A percentile compares a stretch with the other conserved stretches of the same genome.
Evolutionary conservation across 805 yeast genomes (phyloP).

Genomic region (Cyberlindnera maclurae): DNA sequence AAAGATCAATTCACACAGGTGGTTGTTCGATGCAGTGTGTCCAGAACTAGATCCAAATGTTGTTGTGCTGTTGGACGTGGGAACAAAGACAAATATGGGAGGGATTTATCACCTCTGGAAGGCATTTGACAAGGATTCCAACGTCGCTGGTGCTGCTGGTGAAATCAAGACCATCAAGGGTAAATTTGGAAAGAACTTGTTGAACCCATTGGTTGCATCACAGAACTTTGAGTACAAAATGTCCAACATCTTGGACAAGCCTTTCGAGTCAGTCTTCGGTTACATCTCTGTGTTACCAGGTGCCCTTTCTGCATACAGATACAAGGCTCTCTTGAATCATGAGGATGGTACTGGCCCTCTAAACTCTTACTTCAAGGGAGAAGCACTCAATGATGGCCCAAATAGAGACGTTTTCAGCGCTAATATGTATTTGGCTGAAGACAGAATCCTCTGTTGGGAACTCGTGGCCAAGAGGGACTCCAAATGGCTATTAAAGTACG

Average conservation of each 20-base stretch:
- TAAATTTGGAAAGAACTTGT: slow-evolving; percentile 67
- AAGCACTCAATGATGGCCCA: slow-evolving; percentile 47
- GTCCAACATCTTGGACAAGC: slow-evolving; percentile 94
- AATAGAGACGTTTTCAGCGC: slow-evolving; percentile 84
- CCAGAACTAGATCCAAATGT: slow-evolving; percentile 90
- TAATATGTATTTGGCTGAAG: slow-evolving; percentile 96
- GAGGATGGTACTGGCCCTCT: slow-evolving; percentile 92
- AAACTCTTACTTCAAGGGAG: slow-evolving; percentile 85
- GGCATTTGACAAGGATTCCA: slow-evolving; percentile 91
- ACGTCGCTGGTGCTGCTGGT: slow-evolving; percentile 99
- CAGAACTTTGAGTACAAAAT: slow-evolving; percentile 95
- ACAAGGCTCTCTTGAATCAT: slow-evolving; percentile 76
- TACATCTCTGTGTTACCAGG: slow-evolving; percentile 93
- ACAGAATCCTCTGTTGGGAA: slow-evolving; percentile 94
- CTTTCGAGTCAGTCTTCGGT: slow-evolving; percentile 87
- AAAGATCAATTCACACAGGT: slow-evolving; percentile 94
- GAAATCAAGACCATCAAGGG: slow-evolving; percentile 96
- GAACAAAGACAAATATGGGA: slow-evolving; percentile 85
- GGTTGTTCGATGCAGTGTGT: slow-evolving; percentile 94
- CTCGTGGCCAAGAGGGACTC: slow-evolving; percentile 78
- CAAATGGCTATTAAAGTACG: slow-evolving; percentile 87
- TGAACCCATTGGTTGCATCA: slow-evolving; percentile 91
- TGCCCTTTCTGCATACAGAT: slow-evolving; percentile 91
- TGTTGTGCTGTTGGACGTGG: slow-evolving; percentile 88
- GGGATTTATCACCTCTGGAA: slow-evolving; percentile 95